These are phyloP conservation scores for Nitzschia sp. DNA, from an alignment of 108 stramenopile species.

Conservation along the genomic window DNA sequence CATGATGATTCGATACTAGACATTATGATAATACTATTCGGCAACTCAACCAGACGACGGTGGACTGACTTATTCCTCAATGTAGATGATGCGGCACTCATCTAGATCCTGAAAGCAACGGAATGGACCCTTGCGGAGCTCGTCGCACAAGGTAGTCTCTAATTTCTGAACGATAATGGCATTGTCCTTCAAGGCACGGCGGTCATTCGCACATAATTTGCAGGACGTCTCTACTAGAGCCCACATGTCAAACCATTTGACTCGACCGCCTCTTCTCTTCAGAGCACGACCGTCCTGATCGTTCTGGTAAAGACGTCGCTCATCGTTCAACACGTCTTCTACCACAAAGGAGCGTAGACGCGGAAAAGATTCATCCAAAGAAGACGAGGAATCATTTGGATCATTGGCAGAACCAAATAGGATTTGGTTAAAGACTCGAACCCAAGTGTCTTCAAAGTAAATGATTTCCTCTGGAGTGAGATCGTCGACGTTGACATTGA, in stretches of 20 bases:
- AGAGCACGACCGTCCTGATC: not conserved
- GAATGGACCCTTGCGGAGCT: not conserved
- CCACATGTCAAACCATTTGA: slow-evolving; percentile 13
- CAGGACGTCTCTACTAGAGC: slow-evolving; percentile 5
- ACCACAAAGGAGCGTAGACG: slow-evolving; percentile 7
- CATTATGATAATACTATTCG: no score
- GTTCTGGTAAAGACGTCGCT: no score
- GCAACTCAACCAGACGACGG: no score
- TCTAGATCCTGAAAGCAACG: not conserved
- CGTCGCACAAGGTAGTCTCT: slow-evolving; percentile 3
- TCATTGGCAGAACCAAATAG: not conserved
- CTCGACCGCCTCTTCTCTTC: not conserved
- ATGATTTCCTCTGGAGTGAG: slow-evolving; percentile 7
- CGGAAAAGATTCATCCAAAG: not conserved
- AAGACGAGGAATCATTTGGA: not conserved
- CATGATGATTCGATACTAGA: no score
- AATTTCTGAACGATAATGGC: not conserved
- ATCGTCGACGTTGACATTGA: slow-evolving; percentile 6
- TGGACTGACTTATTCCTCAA: not conserved
- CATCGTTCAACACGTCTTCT: not conserved
- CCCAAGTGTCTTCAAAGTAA: slow-evolving; percentile 5
- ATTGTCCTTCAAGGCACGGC: not conserved
- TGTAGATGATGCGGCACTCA: not conserved
- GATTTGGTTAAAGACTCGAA: not conserved
- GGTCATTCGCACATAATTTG: not conserved